Evolutionary conservation across 306 rosid genomes (phyloP), one percentile per base, ranked within the genome.

Genomic region (Trifolium repens): DNA sequence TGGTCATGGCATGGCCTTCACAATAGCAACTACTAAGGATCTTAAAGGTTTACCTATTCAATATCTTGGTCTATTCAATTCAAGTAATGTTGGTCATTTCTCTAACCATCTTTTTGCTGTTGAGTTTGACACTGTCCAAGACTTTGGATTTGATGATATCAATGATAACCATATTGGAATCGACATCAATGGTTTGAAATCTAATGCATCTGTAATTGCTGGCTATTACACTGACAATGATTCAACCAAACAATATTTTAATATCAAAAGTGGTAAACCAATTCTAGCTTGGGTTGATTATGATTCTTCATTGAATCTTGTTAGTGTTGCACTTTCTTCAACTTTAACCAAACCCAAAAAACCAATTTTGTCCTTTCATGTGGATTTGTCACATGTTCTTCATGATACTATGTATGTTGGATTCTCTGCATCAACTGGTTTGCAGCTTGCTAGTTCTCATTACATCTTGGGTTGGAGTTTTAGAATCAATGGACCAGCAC

Each of bases 401-500:
- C 64, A 73, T 24, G 91, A 92, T 11, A 78, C 35, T n/a, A 90
- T 92, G 97, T 92, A 81, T 47, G 92, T 90, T 70, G 96, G 97
- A 14, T 92, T 92, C 74, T 92, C 97, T 13, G 92, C 96, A 14
- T 90, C 97, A 4, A 92, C 96, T 2, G 97, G 96, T 47, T 78
- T 90, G 22, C 57, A 50, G 71, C 96, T 92, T 27, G 97, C 97
- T 9, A 92, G 97, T 74, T 92, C 96, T 11, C 96, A 92, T 77
- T 85, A 85, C 65, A 19, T 92, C 4, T 67, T 88, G 71, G 97
- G 97, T n/a, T 92, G 96, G 97, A 92, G 97, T 87, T 92, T 92
- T 63, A 88, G 81, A 70, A 74, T 90, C 50, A 50, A 50, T 50
- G 57, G 57, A 50, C 57, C 3, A 7, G 57, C 57, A 50, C 9